Conservation (phyloP, 306 rosid species). For the Begonia fuchsioides region DNA sequence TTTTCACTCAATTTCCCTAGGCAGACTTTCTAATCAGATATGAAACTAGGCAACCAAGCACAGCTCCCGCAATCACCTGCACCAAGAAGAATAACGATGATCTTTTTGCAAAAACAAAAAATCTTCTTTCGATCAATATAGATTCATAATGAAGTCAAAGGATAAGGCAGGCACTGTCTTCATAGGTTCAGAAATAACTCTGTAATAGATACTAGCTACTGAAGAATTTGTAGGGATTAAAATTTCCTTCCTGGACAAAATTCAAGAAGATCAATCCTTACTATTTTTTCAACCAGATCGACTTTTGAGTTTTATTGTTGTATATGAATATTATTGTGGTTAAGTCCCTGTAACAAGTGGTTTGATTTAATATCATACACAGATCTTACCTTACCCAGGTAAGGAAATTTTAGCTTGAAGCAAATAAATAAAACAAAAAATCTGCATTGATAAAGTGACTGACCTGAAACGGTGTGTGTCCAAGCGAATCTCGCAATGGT, state of each 20-base stretch:
- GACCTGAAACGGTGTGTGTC: conserved; percentile 98
- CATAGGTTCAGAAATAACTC: no score
- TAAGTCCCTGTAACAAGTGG: no score
- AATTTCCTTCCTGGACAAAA: no score
- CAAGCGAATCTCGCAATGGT: conserved; percentile 94
- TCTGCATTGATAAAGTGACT: conserved; percentile 8
- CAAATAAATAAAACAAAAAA: conserved; percentile 4
- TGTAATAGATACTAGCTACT: not conserved
- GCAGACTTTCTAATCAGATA: conserved; percentile 17
- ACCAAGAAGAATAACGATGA: not conserved
- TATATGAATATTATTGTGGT: not conserved
- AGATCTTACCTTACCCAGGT: not conserved
- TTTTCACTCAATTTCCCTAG: not conserved
- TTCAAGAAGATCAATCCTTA: no score
- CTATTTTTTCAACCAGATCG: no score
- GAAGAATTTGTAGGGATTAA: not conserved
- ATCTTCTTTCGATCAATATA: no score
- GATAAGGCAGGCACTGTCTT: no score
- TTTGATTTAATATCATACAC: no score
- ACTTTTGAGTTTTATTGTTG: no score
- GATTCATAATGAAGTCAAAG: not conserved
- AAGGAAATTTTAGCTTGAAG: not conserved
- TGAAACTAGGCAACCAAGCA: conserved; percentile 66
- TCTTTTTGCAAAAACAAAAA: not conserved
- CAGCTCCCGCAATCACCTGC: conserved; percentile 75